These are phyloP conservation scores for Scedosporium minutisporum DNA, from an alignment of 2,329 filamentous ascomycete genomes.

Conservation along the genomic window DNA sequence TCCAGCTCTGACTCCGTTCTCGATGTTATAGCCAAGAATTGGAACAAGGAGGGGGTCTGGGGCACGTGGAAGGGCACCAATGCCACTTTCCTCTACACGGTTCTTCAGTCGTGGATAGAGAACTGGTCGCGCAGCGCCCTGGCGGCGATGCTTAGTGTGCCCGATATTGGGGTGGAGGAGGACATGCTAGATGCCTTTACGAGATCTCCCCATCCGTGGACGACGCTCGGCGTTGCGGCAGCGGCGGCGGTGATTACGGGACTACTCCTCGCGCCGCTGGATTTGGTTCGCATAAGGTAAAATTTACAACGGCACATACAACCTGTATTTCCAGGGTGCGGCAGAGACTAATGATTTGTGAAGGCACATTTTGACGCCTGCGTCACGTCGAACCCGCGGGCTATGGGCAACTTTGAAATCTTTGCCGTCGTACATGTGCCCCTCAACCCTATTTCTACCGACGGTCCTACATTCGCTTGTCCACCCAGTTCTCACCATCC, in stretches of 20 bases:
- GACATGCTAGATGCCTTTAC: conserved; percentile 58
- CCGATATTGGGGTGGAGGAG: conserved; percentile 68
- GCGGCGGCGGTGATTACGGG: conserved; percentile 61
- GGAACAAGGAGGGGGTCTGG: conserved; percentile 80
- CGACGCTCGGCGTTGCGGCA: conserved; percentile 65
- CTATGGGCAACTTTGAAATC: conserved; percentile 68
- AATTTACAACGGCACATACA: conserved; percentile 14
- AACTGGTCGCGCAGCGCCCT: conserved; percentile 86
- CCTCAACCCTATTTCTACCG: conserved; percentile 63
- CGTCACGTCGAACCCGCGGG: conserved; percentile 63
- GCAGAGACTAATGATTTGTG: conserved; percentile 17
- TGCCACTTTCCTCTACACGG: conserved; percentile 81
- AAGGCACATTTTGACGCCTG: conserved; percentile 74
- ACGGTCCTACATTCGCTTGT: conserved; percentile 79
- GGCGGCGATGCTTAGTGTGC: conserved; percentile 83
- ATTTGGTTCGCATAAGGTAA: conserved; percentile 71
- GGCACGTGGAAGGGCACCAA: conserved; percentile 95
- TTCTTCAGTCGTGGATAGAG: conserved; percentile 78
- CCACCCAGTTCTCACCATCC: conserved; percentile 72
- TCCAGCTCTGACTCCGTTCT: conserved; percentile 71
- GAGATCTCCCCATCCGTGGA: conserved; percentile 65
- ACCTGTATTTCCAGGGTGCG: background rate
- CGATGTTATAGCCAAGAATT: conserved; percentile 78
- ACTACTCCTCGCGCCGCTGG: conserved; percentile 73
- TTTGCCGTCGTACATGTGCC: conserved; percentile 68